A percentile compares a stretch with the other conserved stretches of the same genome.
Conservation (phyloP, 2,329 filamentous ascomycete genomes). For the Diaporthe ilicicola region DNA sequence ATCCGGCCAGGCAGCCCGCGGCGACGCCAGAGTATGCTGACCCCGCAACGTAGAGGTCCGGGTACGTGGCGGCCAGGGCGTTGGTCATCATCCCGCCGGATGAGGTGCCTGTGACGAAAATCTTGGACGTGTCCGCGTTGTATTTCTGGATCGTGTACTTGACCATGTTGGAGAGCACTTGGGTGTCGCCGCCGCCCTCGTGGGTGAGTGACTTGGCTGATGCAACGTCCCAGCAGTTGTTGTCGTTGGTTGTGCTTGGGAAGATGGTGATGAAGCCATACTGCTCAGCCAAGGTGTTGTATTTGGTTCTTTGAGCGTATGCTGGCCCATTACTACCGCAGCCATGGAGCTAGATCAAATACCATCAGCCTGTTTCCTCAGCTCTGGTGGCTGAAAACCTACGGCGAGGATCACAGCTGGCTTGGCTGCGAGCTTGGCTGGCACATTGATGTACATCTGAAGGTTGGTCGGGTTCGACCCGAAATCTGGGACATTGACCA, state of each 20-base stretch:
- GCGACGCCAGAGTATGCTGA: constrained; percentile 52
- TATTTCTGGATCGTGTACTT: constrained; percentile 51
- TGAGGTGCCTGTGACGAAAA: constrained; percentile 52
- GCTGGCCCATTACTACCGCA: constrained; percentile 54
- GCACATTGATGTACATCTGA: constrained; percentile 51
- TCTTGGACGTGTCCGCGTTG: constrained; percentile 48
- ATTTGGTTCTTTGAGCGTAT: constrained; percentile 51
- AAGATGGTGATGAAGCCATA: constrained; percentile 53
- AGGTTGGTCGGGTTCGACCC: constrained; percentile 48
- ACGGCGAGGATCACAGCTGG: constrained; percentile 55
- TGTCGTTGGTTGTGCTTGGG: constrained; percentile 46
- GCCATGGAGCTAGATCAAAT: constrained; percentile 46
- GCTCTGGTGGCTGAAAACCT: constrained; percentile 8
- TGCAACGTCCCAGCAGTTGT: constrained; percentile 62
- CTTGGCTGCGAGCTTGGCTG: constrained; percentile 43
- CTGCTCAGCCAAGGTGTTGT: constrained; percentile 48
- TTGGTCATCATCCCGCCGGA: constrained; percentile 57
- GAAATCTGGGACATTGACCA: constrained; percentile 36
- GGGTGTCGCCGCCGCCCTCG: constrained; percentile 58
- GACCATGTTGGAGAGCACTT: constrained; percentile 54
- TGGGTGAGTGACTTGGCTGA: constrained; percentile 55
- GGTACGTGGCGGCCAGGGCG: constrained; percentile 53
- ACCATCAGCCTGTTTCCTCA: neutral
- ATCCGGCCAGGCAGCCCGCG: constrained; percentile 49
- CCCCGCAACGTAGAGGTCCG: constrained; percentile 52